Evolutionary conservation across 2,329 filamentous ascomycete genomes (phyloP).

Genomic region (Aspergillus luchuensis): DNA sequence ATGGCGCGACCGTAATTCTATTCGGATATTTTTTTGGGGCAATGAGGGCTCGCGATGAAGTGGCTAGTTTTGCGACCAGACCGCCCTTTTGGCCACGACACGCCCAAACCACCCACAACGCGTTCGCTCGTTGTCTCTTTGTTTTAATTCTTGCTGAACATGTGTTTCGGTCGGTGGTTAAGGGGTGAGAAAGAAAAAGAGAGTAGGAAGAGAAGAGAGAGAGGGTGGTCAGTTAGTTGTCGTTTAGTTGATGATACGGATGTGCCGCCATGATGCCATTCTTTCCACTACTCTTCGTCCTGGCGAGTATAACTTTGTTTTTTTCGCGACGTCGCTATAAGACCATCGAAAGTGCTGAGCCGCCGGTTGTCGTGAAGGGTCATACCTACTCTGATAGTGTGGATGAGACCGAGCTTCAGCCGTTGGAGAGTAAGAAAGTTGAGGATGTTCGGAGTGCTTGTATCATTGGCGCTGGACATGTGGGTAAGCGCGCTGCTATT

Average conservation of each 20-base stretch:
- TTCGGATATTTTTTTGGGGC: slow-evolving; percentile 2
- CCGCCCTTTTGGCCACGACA: slow-evolving; percentile 8
- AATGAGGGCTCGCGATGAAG: slow-evolving; percentile 4
- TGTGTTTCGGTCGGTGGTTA: background rate
- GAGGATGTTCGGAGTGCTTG: slow-evolving; percentile 25
- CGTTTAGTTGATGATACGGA: background rate
- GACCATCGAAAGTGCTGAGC: slow-evolving; percentile 9
- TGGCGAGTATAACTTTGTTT: slow-evolving; percentile 20
- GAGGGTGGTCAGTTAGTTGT: background rate
- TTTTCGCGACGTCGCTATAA: slow-evolving; percentile 19
- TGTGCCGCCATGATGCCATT: slow-evolving; percentile 18
- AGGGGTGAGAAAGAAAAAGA: background rate
- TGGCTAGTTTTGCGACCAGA: slow-evolving; percentile 11
- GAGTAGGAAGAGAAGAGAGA: too few relatives aligned
- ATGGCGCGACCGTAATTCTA: background rate
- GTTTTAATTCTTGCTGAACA: background rate
- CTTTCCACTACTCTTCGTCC: slow-evolving; percentile 20
- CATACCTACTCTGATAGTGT: slow-evolving; percentile 24
- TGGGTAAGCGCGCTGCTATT: slow-evolving; percentile 20
- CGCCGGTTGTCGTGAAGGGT: slow-evolving; percentile 21
- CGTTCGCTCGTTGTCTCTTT: background rate
- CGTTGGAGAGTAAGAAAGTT: background rate
- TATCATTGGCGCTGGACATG: slow-evolving; percentile 29
- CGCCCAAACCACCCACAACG: background rate
- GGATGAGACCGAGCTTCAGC: slow-evolving; percentile 6